Base-by-base conservation (phyloP, 169 alveolate genomes). In the Besnoitia besnoiti region DNA sequence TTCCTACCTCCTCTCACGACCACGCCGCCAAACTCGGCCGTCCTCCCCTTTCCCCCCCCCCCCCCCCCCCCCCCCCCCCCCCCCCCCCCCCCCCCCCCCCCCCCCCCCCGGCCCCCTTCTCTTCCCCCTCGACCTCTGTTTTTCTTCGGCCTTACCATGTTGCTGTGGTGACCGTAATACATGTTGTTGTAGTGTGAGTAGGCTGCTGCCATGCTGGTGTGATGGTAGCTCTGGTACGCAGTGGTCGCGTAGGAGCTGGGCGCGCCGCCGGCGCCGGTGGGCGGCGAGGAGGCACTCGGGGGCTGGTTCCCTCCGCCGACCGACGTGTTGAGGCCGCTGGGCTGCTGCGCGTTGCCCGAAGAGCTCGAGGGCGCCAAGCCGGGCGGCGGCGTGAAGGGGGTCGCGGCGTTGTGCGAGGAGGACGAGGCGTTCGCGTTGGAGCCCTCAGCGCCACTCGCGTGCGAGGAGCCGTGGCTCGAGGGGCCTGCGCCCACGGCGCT, bases 121-220 rank as follows among this genome's bases (percentile, higher is more conserved):
- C 82, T 19, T 42, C n/a, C 46, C n/a, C 21, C 24, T 42, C 21
- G 2, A 1, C 46, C 12, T n/a, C 82, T 73, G 30, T 10, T 10
- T n/a, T 30, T 73, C 82, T 35, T 3, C 44, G n/a, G 82, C 27
- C 46, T 73, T 37, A 73, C 82, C 82, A 73, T 73, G 46, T 73
- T 73, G 14, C 46, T 30, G 46, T 73, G 82, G 46, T 73, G 82
- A 35, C 44, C 44, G 82, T 73, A 73, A 42, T 73, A 73, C 82
- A 73, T 73, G 46, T 73, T 73, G 82, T 37, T 37, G 46, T 73
- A 73, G 44, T 73, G 82, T 16, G 82, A 42, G n/a, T 73, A 73
- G 27, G n/a, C 67, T 51, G 67, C 67, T 16, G 82, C 82, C 46
- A 37, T 73, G 39, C 47, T 42, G n/a, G 82, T 73, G 47, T 37